Base-by-base conservation (phyloP, 2,329 filamentous ascomycete genomes). In the Botryotinia narcissicola region DNA sequence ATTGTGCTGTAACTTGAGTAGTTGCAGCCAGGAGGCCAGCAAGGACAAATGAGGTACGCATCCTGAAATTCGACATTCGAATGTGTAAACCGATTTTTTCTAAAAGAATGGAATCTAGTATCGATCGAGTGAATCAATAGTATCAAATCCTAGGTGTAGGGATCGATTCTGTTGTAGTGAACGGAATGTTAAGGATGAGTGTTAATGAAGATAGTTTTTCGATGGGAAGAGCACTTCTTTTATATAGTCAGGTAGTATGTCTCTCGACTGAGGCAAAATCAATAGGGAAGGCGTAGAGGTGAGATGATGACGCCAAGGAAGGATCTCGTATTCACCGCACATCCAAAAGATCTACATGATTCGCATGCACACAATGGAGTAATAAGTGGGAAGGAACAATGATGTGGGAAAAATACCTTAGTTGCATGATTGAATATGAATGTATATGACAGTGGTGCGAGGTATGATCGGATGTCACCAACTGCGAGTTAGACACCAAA, bases 1-100 rank as follows among this genome's bases (percentile, higher is more conserved):
- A 79, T 75, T 81, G 79, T 18, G 79, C 79, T 2, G 75, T 46
- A 71, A 76, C 76, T 69, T 72, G 67, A 40, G 76, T 72, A 10
- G 74, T 71, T 44, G 74, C 72, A 71, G 78, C 51, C 40, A 79
- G 46, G 59, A 76, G 25, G 64, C 73, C 66, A n/a, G 75, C 62
- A 29, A 77, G 40, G 66, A 76, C 66, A 40, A 77, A 73, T 57
- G 78, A 75, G 51, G 72, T 32, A 44, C 73, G 76, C 78, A 79
- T 80, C 37, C 6, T 71, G 9, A n/a, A 42, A 9, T 42, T 32
- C 57, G 46, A 42, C 44, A 20, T 71, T 66, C 14, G 57, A 48
- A 22, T 14, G 12, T 44, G 32, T 18, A 16, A n/a, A 46, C n/a
- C 12, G 18, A 25, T 60, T 48, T 29, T 10, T 35, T 18, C 32